A percentile compares a stretch with the other conserved stretches of the same genome.
Evolutionary conservation across 345 rosid genomes (phyloP).

Genomic region (Nasturtium officinale): DNA sequence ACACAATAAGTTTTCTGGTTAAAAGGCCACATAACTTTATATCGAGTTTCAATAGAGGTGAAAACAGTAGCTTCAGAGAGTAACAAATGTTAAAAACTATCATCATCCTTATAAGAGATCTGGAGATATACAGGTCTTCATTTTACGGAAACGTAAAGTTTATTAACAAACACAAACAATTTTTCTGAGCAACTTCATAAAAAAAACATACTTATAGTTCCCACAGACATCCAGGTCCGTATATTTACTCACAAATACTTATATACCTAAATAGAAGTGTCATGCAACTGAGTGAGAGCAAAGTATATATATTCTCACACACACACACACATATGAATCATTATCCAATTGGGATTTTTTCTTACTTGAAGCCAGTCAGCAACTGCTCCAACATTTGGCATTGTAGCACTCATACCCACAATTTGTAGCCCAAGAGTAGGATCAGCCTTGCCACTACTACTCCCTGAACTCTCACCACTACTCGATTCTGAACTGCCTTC

Average conservation of each 20-base stretch:
- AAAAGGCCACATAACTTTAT: slow-evolving; percentile 9
- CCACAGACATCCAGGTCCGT: slow-evolving; percentile 4
- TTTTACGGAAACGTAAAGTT: neutral
- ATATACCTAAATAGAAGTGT: slow-evolving; percentile 10
- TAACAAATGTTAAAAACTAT: slow-evolving; percentile 15
- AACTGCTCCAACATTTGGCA: slow-evolving; percentile 98
- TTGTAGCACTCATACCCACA: slow-evolving; percentile 99
- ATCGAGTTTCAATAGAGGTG: slow-evolving; percentile 18
- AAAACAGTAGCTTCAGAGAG: slow-evolving; percentile 25
- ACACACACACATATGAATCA: neutral
- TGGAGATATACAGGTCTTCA: slow-evolving; percentile 6
- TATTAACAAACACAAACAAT: neutral
- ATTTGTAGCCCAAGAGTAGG: slow-evolving; percentile 87
- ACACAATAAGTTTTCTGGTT: slow-evolving; percentile 25
- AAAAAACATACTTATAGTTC: neutral
- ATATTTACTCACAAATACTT: slow-evolving; percentile 7
- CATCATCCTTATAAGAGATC: slow-evolving; percentile 15
- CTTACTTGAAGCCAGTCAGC: slow-evolving; percentile 99
- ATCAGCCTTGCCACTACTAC: slow-evolving; percentile 79
- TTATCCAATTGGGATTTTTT: slow-evolving; percentile 22
- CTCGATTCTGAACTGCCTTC: slow-evolving; percentile 80
- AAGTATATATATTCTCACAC: neutral
- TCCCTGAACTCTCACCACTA: slow-evolving; percentile 86
- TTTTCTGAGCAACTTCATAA: slow-evolving; percentile 2
- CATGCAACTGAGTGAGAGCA: slow-evolving; percentile 14